Conservation (phyloP, 768 basidiomycete species). For the Lyophyllum shimeji region DNA sequence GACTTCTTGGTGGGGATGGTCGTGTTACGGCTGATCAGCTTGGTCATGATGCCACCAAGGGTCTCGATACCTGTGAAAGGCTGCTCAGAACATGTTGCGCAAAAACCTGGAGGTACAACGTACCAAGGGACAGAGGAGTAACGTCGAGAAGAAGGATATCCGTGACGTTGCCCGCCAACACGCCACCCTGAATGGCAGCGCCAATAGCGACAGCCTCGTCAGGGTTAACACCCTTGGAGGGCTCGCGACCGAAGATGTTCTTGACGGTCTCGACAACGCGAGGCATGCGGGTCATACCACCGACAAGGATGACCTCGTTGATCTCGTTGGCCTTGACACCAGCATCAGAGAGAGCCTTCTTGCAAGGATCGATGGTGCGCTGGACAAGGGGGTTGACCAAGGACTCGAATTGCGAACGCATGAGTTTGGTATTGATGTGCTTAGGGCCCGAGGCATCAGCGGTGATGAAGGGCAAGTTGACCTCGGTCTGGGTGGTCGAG, state of each 20-base stretch:
- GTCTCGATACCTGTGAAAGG: conserved; percentile 76
- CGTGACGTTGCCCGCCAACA: conserved; percentile 93
- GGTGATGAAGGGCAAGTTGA: conserved; percentile 98
- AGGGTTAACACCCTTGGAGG: conserved; percentile 98
- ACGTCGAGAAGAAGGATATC: conserved; percentile 95
- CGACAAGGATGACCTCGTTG: conserved; percentile 96
- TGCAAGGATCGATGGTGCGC: conserved; percentile 93
- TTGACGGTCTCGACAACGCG: conserved; percentile 93
- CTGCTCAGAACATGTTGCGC: background rate
- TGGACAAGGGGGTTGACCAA: conserved; percentile 82
- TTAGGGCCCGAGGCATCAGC: conserved; percentile 93
- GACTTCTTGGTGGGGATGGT: conserved; percentile 99
- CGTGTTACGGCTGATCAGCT: conserved; percentile 96
- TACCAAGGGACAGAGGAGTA: conserved; percentile 94
- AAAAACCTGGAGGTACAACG: conserved; percentile 18
- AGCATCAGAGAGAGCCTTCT: conserved; percentile 94
- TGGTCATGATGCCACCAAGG: conserved; percentile 99
- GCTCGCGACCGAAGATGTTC: conserved; percentile 90
- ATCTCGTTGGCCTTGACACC: conserved; percentile 91
- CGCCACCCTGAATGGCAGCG: conserved; percentile 97
- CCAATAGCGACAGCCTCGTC: conserved; percentile 99
- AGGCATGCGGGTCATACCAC: conserved; percentile 99
- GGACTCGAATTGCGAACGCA: conserved; percentile 86
- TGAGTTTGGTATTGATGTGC: conserved; percentile 92
- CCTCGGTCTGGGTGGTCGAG: conserved; percentile 91